phyloP scores from a whole-genome alignment of 1,284 basidiomycete species.

The Bjerkandera adusta region DNA sequence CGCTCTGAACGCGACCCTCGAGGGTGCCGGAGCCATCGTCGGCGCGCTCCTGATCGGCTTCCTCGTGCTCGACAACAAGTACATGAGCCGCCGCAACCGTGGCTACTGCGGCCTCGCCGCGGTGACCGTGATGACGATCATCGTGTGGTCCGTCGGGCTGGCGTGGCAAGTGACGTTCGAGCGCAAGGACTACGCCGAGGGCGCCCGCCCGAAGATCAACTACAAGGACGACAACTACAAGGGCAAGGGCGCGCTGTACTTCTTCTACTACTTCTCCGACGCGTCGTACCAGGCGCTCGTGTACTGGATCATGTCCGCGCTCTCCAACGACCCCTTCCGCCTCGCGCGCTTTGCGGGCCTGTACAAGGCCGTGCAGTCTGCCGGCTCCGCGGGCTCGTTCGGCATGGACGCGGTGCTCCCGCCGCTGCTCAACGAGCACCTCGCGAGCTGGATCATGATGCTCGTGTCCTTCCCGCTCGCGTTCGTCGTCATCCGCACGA shows the following conservation, averaged over 20 bases:
- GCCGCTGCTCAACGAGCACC: conserved; percentile 38
- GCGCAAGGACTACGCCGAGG: conserved; percentile 20
- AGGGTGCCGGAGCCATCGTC: conserved; percentile 39
- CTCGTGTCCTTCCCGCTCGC: conserved; percentile 37
- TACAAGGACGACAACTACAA: conserved; percentile 32
- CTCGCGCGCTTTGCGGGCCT: conserved; percentile 41
- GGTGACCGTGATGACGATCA: conserved; percentile 32
- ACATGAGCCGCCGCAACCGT: conserved; percentile 34
- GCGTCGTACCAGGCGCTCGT: conserved; percentile 39
- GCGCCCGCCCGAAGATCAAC: conserved; percentile 27
- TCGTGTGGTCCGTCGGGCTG: conserved; percentile 36
- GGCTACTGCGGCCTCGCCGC: conserved; percentile 40
- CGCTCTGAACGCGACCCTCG: conserved; percentile 39
- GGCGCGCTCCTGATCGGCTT: conserved; percentile 42
- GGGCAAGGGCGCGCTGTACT: conserved; percentile 37
- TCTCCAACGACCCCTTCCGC: conserved; percentile 42
- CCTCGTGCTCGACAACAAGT: conserved; percentile 36
- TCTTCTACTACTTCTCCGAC: conserved; percentile 41
- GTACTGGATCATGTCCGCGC: conserved; percentile 43
- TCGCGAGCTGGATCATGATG: conserved; percentile 37
- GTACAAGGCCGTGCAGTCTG: conserved; percentile 41
- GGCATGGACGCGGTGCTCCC: conserved; percentile 46
- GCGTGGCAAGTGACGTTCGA: conserved; percentile 37
- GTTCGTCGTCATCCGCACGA: conserved; percentile 32
- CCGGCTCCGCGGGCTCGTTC: conserved; percentile 40